Conservation (phyloP, 2,329 filamentous ascomycete species). For the Aspergillus sp. region DNA sequence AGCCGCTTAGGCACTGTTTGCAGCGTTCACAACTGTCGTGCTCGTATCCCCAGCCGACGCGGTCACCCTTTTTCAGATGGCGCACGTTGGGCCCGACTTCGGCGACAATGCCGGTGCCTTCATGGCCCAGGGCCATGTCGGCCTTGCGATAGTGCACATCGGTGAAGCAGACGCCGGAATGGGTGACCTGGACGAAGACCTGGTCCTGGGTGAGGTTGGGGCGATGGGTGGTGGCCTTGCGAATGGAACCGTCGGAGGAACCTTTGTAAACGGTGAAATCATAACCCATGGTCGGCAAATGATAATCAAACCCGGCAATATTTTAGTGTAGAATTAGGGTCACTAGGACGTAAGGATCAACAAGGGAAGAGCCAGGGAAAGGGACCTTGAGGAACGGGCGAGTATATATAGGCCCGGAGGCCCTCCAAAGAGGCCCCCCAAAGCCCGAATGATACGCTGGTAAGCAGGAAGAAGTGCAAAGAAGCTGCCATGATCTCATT, state of each 20-base stretch:
- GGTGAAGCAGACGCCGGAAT: constrained; percentile 60
- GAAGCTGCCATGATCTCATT: too few species aligned
- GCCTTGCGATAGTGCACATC: constrained; percentile 33
- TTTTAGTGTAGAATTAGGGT: too few species aligned
- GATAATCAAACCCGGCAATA: too few species aligned
- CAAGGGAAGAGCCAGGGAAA: too few species aligned
- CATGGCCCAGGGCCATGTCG: constrained; percentile 33
- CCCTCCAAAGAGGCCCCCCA: too few species aligned
- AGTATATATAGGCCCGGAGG: neutral
- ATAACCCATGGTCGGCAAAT: constrained; percentile 13
- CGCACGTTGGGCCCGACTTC: constrained; percentile 23
- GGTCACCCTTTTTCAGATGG: constrained; percentile 32
- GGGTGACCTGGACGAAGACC: constrained; percentile 56
- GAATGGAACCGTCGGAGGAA: constrained; percentile 49
- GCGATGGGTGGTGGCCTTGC: constrained; percentile 42
- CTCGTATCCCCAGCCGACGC: constrained; percentile 37
- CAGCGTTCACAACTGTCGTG: constrained; percentile 33
- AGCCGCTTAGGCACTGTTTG: constrained; percentile 25
- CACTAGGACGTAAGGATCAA: too few species aligned
- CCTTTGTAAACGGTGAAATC: constrained; percentile 59
- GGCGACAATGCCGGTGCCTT: constrained; percentile 30
- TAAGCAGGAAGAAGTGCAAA: too few species aligned
- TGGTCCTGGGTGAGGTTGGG: constrained; percentile 28
- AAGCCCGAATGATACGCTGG: too few species aligned
- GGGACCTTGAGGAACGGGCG: too few species aligned